Base-by-base conservation (phyloP, 352 stramenopile genomes). In the Phytophthora quininea region DNA sequence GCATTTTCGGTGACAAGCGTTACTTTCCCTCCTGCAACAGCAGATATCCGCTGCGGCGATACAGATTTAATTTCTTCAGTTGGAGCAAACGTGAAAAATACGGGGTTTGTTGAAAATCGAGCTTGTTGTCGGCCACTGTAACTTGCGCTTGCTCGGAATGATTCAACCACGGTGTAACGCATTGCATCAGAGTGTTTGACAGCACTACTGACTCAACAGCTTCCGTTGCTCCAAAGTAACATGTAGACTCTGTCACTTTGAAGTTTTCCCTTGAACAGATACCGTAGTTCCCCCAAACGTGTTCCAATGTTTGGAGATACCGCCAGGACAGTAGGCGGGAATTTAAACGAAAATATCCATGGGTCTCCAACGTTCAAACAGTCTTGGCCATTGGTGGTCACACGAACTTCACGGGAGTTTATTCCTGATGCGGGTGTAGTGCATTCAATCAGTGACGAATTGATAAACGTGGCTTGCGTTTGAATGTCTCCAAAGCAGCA, bases 401-500 rank as follows among this genome's bases (percentile, higher is more conserved):
- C 68, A 40, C 50, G 66, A 1, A 96, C 43, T 10, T 27, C 35
- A 9, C 73, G 66, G 2, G 24, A 55, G 0, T 50, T 51, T 29
- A 64, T 45, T 12, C 71, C 73, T 31, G 77, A 62, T 33, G 58
- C 54, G 30, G 86, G 85, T 1, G 86, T 79, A 1, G 55, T 56
- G 51, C 90, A 96, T 31, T 79, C 65, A 3, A 96, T 50, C 29
- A 72, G 11, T 45, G 87, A 86, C 1, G 76, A 58, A 35, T 94
- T 96, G 15, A 89, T 67, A 57, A 92, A 92, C 1, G 74, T 79
- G 30, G 85, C 87, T 48, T 73, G 65, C 4, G 91, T 78, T 1
- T 52, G 64, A n/a, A 66, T 49, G 11, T 72, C 62, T 30, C 72
- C 75, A 69, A 97, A 95, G 42, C 84, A 90, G 47, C 90, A 97